Percentiles rank a stretch among this genome's conserved stretches.
phyloP scores from a whole-genome alignment of 2,329 filamentous ascomycete species.

The Fusarium sp. region DNA sequence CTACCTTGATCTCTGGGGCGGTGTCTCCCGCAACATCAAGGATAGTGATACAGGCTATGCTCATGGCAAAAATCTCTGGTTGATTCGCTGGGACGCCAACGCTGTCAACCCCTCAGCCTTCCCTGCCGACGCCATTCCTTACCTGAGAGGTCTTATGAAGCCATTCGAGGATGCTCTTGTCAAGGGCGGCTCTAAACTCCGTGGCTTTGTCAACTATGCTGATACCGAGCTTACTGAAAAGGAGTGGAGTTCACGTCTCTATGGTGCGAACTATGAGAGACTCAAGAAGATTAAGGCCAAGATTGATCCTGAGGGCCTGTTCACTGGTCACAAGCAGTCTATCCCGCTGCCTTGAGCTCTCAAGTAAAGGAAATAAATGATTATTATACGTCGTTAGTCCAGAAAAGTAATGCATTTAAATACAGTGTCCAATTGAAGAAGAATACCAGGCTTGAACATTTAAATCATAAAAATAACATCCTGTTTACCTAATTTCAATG shows the following conservation, averaged over 20 bases:
- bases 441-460: rapidly evolving
- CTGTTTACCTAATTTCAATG: too few species aligned
- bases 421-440: rapidly evolving
- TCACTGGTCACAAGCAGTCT: conserved; percentile 34
- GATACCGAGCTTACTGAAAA: conserved; percentile 36
- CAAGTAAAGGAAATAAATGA: neutral
- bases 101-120: conserved; percentile 15
- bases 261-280: conserved; percentile 33
- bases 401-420: rapidly evolving
- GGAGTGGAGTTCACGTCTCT: conserved; percentile 41
- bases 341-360: conserved; percentile 21
- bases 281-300: conserved; percentile 37
- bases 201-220: conserved; percentile 43
- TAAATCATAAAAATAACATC: neutral
- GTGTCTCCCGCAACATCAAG: conserved; percentile 34
- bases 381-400: neutral
- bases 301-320: conserved; percentile 36
- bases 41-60: conserved; percentile 37
- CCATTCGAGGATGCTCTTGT: conserved; percentile 37
- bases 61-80: conserved; percentile 40
- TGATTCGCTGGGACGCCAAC: conserved; percentile 39
- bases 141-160: conserved; percentile 36
- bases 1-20: conserved; percentile 43
- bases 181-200: conserved; percentile 32
- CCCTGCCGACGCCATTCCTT: conserved; percentile 34